Conservation (phyloP, 2,329 filamentous ascomycete genomes). For the Emydomyces testavorans region DNA sequence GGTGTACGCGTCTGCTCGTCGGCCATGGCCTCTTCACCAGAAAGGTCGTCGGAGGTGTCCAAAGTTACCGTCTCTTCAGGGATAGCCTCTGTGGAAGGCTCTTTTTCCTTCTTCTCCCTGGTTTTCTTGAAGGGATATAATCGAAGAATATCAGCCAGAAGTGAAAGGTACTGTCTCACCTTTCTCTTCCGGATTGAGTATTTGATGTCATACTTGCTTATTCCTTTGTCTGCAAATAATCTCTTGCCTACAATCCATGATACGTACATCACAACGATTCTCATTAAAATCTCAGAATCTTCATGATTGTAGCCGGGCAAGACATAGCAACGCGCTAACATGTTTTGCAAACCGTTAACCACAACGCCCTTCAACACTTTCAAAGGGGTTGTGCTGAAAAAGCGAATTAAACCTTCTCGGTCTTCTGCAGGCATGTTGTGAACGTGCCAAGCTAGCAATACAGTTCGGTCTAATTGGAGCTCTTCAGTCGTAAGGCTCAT, state of each 20-base stretch:
- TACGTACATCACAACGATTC: conserved; percentile 24
- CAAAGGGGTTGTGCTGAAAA: neutral
- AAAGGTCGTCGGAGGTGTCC: neutral
- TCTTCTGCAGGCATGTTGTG: conserved; percentile 18
- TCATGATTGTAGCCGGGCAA: neutral
- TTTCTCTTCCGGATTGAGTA: conserved; percentile 19
- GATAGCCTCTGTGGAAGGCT: conserved; percentile 4
- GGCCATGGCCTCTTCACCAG: neutral
- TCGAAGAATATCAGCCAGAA: conserved; percentile 21
- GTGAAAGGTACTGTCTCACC: conserved; percentile 25
- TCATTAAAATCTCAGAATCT: conserved; percentile 15
- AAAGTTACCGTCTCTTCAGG: neutral
- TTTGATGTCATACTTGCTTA: conserved; percentile 18
- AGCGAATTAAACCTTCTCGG: neutral
- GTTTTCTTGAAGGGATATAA: conserved; percentile 16
- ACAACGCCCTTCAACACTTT: neutral
- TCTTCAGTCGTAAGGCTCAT: conserved; percentile 25
- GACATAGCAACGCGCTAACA: neutral
- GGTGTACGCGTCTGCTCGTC: conserved; percentile 19
- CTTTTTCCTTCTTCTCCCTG: neutral
- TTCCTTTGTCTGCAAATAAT: conserved; percentile 15
- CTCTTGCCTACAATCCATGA: conserved; percentile 25
- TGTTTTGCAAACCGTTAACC: neutral
- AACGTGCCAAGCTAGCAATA: conserved; percentile 26
- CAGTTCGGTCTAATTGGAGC: conserved; percentile 27